Percentiles rank a stretch among this genome's conserved stretches.
phyloP scores from a whole-genome alignment of 495 filamentous ascomycete species.

The Penicillium flavigenum region DNA sequence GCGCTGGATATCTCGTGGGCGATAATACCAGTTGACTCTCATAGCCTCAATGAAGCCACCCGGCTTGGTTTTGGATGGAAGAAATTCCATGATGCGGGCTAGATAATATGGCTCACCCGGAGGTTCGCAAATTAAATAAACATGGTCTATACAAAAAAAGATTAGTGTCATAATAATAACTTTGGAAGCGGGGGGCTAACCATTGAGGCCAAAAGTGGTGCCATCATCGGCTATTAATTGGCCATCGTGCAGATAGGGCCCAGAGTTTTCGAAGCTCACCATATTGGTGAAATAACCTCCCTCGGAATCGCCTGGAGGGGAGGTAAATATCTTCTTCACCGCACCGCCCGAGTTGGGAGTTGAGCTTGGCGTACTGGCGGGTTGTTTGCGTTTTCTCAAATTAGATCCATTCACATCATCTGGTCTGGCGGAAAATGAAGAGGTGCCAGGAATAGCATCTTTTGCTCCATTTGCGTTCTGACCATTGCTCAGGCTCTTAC shows the following conservation, averaged over 20 bases:
- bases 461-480: constrained; percentile 41
- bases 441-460: constrained; percentile 63
- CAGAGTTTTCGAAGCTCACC: constrained; percentile 75
- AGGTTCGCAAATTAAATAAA: constrained; percentile 96
- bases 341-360: constrained; percentile 36
- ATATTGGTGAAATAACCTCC: constrained; percentile 65
- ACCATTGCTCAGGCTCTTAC: constrained; percentile 45
- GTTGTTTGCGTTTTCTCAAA: constrained; percentile 79
- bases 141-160: constrained; percentile 67
- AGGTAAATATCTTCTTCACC: constrained; percentile 44
- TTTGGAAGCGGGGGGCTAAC: constrained; percentile 53
- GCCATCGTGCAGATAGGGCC: constrained; percentile 68
- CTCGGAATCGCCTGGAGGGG: constrained; percentile 43
- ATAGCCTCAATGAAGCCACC: constrained; percentile 77
- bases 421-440: constrained; percentile 56
- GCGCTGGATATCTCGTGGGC: constrained; percentile 91
- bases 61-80: constrained; percentile 73
- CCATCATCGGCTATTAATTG: constrained; percentile 89
- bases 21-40: constrained; percentile 97
- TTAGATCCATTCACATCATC: constrained; percentile 40
- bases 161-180: constrained; percentile 22
- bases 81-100: constrained; percentile 95
- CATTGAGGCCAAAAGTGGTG: constrained; percentile 76
- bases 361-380: constrained; percentile 49
- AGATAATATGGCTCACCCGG: constrained; percentile 98